These are phyloP conservation scores for Castanopsis chinensis DNA, from an alignment of 306 rosid genomes.

Conservation along the genomic window DNA sequence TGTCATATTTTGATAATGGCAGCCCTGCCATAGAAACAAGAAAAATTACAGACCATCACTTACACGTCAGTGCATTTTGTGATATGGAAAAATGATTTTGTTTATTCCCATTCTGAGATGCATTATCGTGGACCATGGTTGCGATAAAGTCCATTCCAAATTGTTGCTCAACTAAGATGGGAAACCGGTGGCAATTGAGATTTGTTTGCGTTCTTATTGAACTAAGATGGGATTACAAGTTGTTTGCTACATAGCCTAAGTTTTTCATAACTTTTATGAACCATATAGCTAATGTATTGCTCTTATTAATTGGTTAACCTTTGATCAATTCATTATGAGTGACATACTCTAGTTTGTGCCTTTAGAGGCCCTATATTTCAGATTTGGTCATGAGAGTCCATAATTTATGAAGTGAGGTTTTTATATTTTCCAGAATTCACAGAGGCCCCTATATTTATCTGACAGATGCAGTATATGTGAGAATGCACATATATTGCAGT, in stretches of 20 bases:
- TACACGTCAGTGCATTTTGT: not conserved
- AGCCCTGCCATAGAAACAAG: not conserved
- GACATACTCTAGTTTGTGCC: no score
- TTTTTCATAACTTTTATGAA: not conserved
- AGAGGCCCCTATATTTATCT: no score
- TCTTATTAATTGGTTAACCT: no score
- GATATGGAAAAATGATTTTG: not conserved
- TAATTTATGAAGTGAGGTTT: no score
- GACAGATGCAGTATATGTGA: no score
- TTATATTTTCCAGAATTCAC: no score
- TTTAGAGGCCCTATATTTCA: no score
- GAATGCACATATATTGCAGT: not conserved
- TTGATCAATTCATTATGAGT: no score
- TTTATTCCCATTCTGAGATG: not conserved
- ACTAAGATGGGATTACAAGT: not conserved
- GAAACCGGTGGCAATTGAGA: not conserved
- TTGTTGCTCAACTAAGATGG: not conserved
- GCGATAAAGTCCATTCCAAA: not conserved
- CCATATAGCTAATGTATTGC: no score
- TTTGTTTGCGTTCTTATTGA: not conserved
- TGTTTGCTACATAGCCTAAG: not conserved
- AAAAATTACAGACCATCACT: not conserved
- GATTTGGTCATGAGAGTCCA: no score
- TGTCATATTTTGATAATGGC: not conserved
- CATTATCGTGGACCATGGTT: not conserved